phyloP scores from a whole-genome alignment of 1,284 basidiomycete species.

The Flammula alnicola region DNA sequence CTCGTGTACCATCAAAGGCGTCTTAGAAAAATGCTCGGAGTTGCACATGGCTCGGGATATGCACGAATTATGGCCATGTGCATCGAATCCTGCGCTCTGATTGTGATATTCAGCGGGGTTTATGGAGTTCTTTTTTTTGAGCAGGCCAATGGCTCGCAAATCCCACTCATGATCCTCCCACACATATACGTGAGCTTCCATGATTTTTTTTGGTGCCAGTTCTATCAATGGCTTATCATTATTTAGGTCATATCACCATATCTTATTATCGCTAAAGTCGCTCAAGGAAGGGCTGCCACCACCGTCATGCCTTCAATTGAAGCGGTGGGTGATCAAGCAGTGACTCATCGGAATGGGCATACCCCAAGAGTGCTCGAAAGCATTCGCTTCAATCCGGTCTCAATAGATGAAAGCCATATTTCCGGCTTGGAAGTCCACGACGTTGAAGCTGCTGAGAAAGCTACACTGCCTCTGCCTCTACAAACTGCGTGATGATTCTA shows the following conservation, averaged over 20 bases:
- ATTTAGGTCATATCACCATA: conserved; percentile 10
- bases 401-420: too few relatives aligned
- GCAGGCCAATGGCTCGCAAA: background rate
- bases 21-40: conserved; percentile 8
- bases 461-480: too few relatives aligned
- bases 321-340: too few relatives aligned
- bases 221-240: background rate
- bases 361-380: too few relatives aligned
- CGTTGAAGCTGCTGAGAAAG: too few relatives aligned
- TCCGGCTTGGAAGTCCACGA: too few relatives aligned
- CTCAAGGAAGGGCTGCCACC: conserved; percentile 8
- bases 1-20: conserved; percentile 10
- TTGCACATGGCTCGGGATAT: conserved; percentile 7
- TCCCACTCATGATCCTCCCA: conserved; percentile 5
- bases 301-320: background rate
- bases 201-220: background rate
- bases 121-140: conserved; percentile 3
- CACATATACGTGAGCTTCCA: conserved; percentile 10
- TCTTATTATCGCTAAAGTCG: conserved; percentile 11
- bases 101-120: conserved; percentile 8
- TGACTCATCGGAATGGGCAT: too few relatives aligned
- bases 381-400: too few relatives aligned
- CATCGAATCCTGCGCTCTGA: conserved; percentile 15
- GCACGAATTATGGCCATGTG: conserved; percentile 9
- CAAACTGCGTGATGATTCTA: too few relatives aligned